Percentiles rank a stretch among this genome's conserved stretches.
Evolutionary conservation across 257 asterid genomes (phyloP).

Genomic region (Orobanche coerulescens): DNA sequence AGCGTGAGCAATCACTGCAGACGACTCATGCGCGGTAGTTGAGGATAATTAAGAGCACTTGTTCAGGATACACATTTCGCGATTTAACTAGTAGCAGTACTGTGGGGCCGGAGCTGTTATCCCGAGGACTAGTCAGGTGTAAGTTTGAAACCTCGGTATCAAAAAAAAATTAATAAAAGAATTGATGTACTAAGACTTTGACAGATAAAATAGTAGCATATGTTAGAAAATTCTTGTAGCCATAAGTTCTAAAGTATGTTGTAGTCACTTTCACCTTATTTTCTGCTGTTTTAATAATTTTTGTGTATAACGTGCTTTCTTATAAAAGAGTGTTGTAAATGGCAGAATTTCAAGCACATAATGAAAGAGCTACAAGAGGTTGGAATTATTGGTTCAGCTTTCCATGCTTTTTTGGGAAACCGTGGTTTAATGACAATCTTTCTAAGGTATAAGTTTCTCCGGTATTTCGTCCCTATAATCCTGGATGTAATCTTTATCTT

Average conservation of each 20-base stretch:
- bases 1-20: no score
- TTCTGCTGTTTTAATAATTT: neutral
- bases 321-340: slow-evolving; percentile 14
- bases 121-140: no score
- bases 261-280: neutral
- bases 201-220: neutral
- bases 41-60: no score
- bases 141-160: no score
- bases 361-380: slow-evolving; percentile 97
- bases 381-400: slow-evolving; percentile 79
- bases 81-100: no score
- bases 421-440: slow-evolving; percentile 75
- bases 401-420: slow-evolving; percentile 84
- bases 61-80: no score
- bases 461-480: no score
- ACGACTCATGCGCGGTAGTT: no score
- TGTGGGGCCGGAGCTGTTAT: no score
- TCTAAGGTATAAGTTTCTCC: slow-evolving; percentile 42
- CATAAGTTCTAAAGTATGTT: neutral
- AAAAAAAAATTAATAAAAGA: neutral
- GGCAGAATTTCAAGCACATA: slow-evolving; percentile 87
- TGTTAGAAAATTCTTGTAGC: slow-evolving; percentile 4
- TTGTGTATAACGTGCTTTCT: neutral
- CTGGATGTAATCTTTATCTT: no score
- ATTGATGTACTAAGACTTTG: neutral